These are phyloP conservation scores for Pestalotiopsis sp. DNA, from an alignment of 2,329 filamentous ascomycete species.

Conservation along the genomic window DNA sequence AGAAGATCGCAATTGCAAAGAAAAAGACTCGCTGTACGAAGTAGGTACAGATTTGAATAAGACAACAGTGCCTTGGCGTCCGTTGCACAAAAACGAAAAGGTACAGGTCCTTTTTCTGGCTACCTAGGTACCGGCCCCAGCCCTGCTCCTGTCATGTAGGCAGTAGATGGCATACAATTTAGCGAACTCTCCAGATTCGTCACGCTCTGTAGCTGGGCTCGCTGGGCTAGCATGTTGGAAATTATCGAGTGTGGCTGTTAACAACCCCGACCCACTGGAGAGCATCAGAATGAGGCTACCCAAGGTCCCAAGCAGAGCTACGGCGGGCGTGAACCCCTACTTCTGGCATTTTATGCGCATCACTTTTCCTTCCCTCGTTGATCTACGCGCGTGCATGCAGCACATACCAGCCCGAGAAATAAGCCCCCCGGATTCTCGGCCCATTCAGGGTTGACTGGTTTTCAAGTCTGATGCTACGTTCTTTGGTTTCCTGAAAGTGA, in stretches of 20 bases:
- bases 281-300: neutral
- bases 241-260: conserved; percentile 13
- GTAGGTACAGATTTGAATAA: too few species aligned
- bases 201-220: neutral
- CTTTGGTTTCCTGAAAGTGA: neutral
- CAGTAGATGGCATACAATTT: conserved; percentile 14
- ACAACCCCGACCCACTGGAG: neutral
- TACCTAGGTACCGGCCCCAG: neutral
- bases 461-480: neutral
- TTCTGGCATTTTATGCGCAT: neutral
- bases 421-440: neutral
- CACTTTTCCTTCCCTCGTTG: neutral
- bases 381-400: neutral
- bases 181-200: conserved; percentile 11
- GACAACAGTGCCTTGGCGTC: too few species aligned
- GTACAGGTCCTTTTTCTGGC: neutral
- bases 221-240: conserved; percentile 1
- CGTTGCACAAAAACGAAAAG: too few species aligned
- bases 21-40: too few species aligned
- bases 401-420: neutral
- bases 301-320: neutral
- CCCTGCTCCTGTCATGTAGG: conserved; percentile 1
- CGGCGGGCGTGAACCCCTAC: neutral
- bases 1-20: too few species aligned
- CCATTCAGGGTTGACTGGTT: neutral